These are phyloP conservation scores for Dryas integrifolia DNA, from an alignment of 331 rosid genomes.

Conservation along the genomic window DNA sequence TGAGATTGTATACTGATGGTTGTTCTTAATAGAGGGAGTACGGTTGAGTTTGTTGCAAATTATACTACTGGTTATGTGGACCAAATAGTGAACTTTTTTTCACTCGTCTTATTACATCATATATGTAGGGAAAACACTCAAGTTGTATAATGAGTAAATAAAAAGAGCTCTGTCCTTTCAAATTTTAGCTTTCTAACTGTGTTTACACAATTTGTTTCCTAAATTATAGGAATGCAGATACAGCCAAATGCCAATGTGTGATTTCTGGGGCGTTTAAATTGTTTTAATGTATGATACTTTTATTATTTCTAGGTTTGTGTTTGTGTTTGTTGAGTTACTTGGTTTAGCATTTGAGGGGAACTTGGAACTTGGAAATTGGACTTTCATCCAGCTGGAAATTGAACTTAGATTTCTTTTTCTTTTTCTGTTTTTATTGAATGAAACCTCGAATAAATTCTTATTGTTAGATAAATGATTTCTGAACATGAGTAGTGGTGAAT, in stretches of 20 bases:
- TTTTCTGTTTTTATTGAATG: not conserved
- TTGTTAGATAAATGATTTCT: not conserved
- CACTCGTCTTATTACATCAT: not conserved
- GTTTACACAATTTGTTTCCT: not conserved
- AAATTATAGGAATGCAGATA: not conserved
- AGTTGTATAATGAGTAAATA: slow-evolving; percentile 7
- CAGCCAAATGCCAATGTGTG: not conserved
- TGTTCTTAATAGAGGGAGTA: slow-evolving; percentile 3
- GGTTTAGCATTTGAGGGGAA: not conserved
- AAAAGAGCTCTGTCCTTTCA: not conserved
- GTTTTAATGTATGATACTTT: not conserved
- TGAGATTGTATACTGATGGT: not conserved
- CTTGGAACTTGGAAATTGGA: not conserved
- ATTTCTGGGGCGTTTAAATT: not conserved
- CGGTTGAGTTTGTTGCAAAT: not conserved
- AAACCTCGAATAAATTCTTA: not conserved
- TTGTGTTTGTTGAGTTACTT: not conserved
- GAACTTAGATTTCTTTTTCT: not conserved
- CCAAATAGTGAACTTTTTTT: not conserved
- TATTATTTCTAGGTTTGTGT: not conserved
- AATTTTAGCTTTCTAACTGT: not conserved
- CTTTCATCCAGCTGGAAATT: not conserved
- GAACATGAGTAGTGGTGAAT: not conserved
- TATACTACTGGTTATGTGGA: not conserved
- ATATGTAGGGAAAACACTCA: not conserved